Evolutionary conservation across 768 basidiomycete genomes (phyloP).

Genomic region (Hydnum rufescens): DNA sequence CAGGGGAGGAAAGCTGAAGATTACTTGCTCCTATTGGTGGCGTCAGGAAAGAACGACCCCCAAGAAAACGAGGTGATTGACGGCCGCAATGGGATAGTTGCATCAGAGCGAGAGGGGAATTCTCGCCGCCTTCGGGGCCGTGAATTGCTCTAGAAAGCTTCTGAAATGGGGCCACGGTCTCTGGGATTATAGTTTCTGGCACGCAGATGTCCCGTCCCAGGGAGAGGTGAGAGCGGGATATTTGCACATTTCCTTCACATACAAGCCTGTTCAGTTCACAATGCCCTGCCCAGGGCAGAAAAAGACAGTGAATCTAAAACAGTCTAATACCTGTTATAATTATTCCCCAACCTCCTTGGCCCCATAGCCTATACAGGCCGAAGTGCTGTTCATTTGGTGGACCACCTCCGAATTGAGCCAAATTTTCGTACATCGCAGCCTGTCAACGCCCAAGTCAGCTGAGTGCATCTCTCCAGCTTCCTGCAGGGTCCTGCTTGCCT

Average conservation of each 20-base stretch:
- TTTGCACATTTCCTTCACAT: constrained; percentile 37
- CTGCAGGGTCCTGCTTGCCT: constrained; percentile 18
- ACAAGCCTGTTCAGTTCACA: not conserved
- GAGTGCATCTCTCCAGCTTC: not conserved
- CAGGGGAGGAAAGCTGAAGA: constrained; percentile 11
- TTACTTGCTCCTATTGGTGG: constrained; percentile 56
- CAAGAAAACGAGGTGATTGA: constrained; percentile 56
- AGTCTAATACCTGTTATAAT: constrained; percentile 68
- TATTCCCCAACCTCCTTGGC: constrained; percentile 65
- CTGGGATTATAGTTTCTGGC: constrained; percentile 25
- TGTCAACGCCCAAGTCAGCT: constrained; percentile 17
- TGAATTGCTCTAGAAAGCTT: constrained; percentile 33
- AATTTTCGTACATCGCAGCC: constrained; percentile 84
- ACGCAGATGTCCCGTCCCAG: constrained; percentile 56
- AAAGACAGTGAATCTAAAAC: too few species aligned
- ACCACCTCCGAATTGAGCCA: constrained; percentile 44
- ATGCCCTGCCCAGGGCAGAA: not conserved
- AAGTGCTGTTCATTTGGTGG: constrained; percentile 47
- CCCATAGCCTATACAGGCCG: constrained; percentile 56
- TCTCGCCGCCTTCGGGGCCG: constrained; percentile 7
- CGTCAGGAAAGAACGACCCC: constrained; percentile 40
- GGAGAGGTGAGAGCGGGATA: constrained; percentile 38
- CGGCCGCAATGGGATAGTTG: constrained; percentile 67
- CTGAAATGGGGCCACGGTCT: constrained; percentile 30
- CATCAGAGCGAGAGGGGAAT: constrained; percentile 36